Conservation (phyloP, 306 rosid species). For the Cucumis cinereus region DNA sequence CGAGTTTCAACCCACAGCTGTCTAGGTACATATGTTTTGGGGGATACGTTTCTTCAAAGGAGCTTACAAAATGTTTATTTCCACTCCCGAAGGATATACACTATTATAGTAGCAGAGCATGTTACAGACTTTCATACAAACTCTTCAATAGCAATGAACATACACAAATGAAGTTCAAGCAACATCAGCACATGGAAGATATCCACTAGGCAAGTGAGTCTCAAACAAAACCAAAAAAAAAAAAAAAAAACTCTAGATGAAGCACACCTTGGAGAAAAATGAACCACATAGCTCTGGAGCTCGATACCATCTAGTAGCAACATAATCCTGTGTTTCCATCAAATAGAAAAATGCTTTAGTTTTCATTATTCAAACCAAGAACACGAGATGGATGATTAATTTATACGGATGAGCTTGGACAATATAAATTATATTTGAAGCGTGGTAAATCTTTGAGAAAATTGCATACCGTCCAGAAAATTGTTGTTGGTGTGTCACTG, state of each 20-base stretch:
- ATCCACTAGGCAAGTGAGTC: not conserved
- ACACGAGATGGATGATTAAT: not conserved
- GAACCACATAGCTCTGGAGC: conserved; percentile 99
- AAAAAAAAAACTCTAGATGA: not conserved
- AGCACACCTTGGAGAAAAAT: conserved; percentile 74
- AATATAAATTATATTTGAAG: not conserved
- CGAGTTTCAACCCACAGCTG: not conserved
- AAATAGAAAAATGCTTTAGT: not conserved
- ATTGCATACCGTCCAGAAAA: conserved; percentile 86
- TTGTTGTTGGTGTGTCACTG: conserved; percentile 73
- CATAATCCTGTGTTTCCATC: conserved; percentile 53
- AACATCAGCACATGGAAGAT: not conserved
- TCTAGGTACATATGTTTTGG: not conserved
- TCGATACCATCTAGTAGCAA: conserved; percentile 98
- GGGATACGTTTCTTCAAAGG: not conserved
- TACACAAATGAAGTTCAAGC: not conserved
- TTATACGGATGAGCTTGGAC: not conserved
- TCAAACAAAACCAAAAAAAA: not conserved
- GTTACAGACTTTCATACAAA: not conserved
- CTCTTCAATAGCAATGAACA: not conserved
- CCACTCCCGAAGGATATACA: not conserved
- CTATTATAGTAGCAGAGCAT: not conserved
- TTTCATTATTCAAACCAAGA: not conserved
- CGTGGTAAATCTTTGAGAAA: not conserved
- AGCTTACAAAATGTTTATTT: not conserved